Evolutionary conservation across 345 rosid genomes (phyloP), one percentile per base, ranked within the genome.

Genomic region (Linum lewisii): DNA sequence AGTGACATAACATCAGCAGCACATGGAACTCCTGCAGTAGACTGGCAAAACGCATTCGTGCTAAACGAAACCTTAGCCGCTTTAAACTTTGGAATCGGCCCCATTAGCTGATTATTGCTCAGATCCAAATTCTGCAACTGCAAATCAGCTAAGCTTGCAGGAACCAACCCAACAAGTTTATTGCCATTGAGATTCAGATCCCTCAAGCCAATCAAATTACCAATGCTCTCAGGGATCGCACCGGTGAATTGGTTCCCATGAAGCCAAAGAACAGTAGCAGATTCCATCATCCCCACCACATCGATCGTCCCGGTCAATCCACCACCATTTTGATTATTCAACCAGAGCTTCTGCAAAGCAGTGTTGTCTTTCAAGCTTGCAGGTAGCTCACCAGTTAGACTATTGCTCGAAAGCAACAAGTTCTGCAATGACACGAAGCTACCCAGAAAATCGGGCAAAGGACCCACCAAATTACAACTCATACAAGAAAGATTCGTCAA

Each of bases 171-270:
- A 65, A 78, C 83, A 61, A 87, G 72, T 38, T 69, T 54, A 34
- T 87, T 87, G 21, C 69, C 47, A 57, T 84, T 87, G 13, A 82
- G 78, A 73, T 87, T 76, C 34, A 87, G 80, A 74, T 81, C 79
- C 69, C 72, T 81, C 68, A 84, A 78, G 11, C 61, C 26, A 68
- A 56, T 72, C 71, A 84, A 68, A 63, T 76, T 72, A 57, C 86
- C 84, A 24, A 82, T 80, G 58, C 66, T 79, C 26, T 61, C 78
- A 1, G 90, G 95, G 60, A 87, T 84, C 47, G 70, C 45, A 11
- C 95, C 95, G 8, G 86, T 72, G 76, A 87, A 87, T 62, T 70
- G 72, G 51, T 87, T 87, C 62, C 95, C 90, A 37, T 87, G 95
- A 51, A 87, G 86, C 95, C 95, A 87, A n/a, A 87, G 77, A 57